These are phyloP conservation scores for Daedaleopsis sinensis DNA, from an alignment of 768 basidiomycete genomes.

Conservation along the genomic window DNA sequence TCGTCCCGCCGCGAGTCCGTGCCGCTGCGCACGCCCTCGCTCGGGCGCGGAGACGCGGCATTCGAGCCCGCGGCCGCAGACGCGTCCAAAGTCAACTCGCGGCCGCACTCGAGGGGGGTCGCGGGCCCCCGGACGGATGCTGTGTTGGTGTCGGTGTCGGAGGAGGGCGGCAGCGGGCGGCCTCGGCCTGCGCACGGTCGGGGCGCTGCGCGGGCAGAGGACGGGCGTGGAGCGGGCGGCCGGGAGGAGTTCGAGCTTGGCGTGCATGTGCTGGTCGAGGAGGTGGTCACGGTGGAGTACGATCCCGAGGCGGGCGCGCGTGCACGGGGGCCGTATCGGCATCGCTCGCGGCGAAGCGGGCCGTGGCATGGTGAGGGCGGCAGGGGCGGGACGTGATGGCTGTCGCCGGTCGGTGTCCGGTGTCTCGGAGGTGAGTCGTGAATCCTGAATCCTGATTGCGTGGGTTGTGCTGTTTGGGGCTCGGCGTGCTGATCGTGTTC, in stretches of 20 bases:
- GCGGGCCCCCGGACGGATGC: too few relatives aligned
- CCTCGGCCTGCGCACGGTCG: too few relatives aligned
- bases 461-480: too few relatives aligned
- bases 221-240: not conserved
- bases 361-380: constrained; percentile 4
- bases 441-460: too few relatives aligned
- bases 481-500: too few relatives aligned
- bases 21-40: not conserved
- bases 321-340: constrained; percentile 24
- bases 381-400: not conserved
- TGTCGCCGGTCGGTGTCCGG: too few relatives aligned
- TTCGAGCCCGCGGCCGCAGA: not conserved
- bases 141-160: too few relatives aligned
- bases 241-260: constrained; percentile 17
- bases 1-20: not conserved
- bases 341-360: constrained; percentile 6
- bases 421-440: not conserved
- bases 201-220: too few relatives aligned
- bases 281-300: constrained; percentile 24
- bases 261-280: constrained; percentile 28
- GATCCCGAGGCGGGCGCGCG: constrained; percentile 16
- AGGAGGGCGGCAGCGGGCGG: too few relatives aligned
- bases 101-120: too few relatives aligned
- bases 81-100: not conserved
- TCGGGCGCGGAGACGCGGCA: not conserved